Evolutionary conservation across 139 green algal species (phyloP), one percentile per base, ranked within the genome.

Genomic region (Tetradesmus obliquus): DNA sequence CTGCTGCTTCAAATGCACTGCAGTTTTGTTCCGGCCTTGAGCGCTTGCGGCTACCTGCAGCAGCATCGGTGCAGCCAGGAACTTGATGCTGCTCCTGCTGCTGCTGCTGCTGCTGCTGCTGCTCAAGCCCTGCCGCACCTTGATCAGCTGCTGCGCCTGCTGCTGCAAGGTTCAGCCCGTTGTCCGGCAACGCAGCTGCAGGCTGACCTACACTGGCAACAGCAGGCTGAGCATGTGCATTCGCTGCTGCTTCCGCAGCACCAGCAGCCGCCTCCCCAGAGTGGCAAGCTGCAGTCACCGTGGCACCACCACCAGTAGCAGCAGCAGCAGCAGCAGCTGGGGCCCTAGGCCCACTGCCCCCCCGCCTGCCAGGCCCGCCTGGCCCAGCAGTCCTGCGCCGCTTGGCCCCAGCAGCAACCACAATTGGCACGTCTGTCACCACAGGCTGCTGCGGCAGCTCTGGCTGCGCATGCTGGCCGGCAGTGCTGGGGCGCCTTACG

Each of bases 341-440:
- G 9, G 8, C 60, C 60, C 60, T 71, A 19, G 72, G 22, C 22
- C 72, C 72, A 20, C 72, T 81, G 19, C 9, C n/a, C n/a, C 76
- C 76, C 24, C 76, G 4, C 57, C 57, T 55, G 24, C 84, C 24
- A 15, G 24, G 22, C n/a, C 57, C 84, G 5, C 55, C 84, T 57
- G 84, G 24, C 5, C 58, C 84, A 20, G 55, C 58, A 57, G 84
- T 88, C n/a, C 84, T 53, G 10, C 84, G 84, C 8, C 84, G 57
- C 84, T 88, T 88, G 57, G 84, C 57, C 6, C 84, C 84, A 13
- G 69, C 84, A 55, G 12, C 84, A 79, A 85, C 22, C 45, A 55
- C 84, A 79, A 85, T 24, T 0, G 80, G 80, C 80, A 85, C 17
- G 32, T 85, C 80, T 24, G 17, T 51, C n/a, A 85, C 51, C 45